These are phyloP conservation scores for Erythrobasidium yunnanense DNA, from an alignment of 768 basidiomycete genomes.

Conservation along the genomic window DNA sequence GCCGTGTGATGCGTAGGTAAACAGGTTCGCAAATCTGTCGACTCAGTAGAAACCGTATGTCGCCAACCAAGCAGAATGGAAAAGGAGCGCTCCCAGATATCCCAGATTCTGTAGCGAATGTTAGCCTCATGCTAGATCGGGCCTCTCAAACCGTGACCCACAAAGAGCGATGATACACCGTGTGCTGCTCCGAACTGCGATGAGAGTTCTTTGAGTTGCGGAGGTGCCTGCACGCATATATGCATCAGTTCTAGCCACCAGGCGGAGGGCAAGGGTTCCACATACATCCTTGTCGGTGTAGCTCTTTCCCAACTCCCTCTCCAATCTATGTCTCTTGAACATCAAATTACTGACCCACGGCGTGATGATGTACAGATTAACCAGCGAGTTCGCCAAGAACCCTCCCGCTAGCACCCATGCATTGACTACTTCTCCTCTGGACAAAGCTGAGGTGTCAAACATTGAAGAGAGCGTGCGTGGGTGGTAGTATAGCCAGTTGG, in stretches of 20 bases:
- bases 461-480: constrained; percentile 11
- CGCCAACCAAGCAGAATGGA: constrained; percentile 25
- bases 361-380: constrained; percentile 30
- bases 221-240: constrained; percentile 26
- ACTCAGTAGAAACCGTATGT: constrained; percentile 24
- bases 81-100: constrained; percentile 26
- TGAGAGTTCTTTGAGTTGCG: constrained; percentile 31
- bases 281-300: constrained; percentile 31
- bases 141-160: background rate
- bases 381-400: constrained; percentile 9
- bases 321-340: constrained; percentile 32
- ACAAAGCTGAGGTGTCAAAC: background rate
- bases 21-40: background rate
- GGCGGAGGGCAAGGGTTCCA: background rate
- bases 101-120: constrained; percentile 29
- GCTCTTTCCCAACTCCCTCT: constrained; percentile 31
- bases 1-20: too few species aligned
- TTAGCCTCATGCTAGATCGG: background rate
- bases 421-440: constrained; percentile 10
- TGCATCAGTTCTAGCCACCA: background rate
- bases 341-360: constrained; percentile 33
- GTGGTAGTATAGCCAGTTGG: constrained; percentile 16
- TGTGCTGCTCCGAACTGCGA: constrained; percentile 31
- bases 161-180: constrained; percentile 30
- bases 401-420: constrained; percentile 18